Percentiles rank a stretch among this genome's conserved stretches.
phyloP scores from a whole-genome alignment of 2,329 filamentous ascomycete species.

The Emergomyces orientalis region DNA sequence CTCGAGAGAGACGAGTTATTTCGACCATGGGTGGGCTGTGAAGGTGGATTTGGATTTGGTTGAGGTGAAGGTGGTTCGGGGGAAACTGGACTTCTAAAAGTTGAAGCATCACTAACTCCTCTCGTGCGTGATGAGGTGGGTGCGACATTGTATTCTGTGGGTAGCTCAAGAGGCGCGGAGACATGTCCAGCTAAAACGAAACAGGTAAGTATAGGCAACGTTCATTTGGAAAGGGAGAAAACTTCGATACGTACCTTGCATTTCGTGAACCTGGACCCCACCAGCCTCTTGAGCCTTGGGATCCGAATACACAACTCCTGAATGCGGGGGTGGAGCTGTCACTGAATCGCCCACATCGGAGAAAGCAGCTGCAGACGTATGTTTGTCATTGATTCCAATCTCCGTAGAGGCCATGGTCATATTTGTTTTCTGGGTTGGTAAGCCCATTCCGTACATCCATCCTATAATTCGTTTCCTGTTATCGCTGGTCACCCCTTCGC shows the following conservation, averaged over 20 bases:
- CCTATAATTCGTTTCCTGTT: conserved; percentile 41
- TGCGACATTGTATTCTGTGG: conserved; percentile 14
- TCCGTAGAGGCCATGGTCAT: conserved; percentile 18
- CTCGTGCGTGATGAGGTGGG: conserved; percentile 12
- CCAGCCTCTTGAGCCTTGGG: conserved; percentile 19
- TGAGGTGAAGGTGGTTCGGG: conserved; percentile 13
- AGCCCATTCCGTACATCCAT: conserved; percentile 42
- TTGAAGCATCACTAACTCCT: conserved; percentile 17
- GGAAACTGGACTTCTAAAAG: conserved; percentile 16
- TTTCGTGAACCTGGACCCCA: conserved; percentile 24
- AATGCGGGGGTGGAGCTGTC: conserved; percentile 11
- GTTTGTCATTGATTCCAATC: conserved; percentile 15
- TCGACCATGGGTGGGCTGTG: conserved; percentile 12
- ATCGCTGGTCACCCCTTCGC: conserved; percentile 38
- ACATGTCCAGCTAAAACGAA: conserved; percentile 8
- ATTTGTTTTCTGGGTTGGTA: conserved; percentile 32
- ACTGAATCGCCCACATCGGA: conserved; percentile 14
- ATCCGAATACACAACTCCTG: conserved; percentile 11
- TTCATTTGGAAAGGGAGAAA: not conserved
- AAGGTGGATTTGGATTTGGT: conserved; percentile 4
- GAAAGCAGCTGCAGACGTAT: conserved; percentile 8
- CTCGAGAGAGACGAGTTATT: conserved; percentile 17
- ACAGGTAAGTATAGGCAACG: not conserved
- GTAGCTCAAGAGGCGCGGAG: conserved; percentile 11
- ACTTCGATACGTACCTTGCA: conserved; percentile 22